Conservation (phyloP, 768 basidiomycete species). For the Mrakia gelida region DNA sequence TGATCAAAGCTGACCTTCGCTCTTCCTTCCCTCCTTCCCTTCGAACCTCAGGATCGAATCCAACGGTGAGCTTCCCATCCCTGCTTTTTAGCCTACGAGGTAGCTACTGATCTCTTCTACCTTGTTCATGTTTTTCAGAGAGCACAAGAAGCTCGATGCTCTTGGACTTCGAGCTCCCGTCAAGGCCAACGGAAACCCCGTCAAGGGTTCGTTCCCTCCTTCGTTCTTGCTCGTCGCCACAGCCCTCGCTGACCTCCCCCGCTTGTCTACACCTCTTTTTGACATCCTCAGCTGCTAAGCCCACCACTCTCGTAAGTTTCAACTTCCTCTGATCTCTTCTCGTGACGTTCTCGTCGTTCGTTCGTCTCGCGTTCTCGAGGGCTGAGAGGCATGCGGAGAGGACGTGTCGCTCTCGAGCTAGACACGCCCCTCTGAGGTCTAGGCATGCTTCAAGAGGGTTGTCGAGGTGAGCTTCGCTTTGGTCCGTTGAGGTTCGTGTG, state of each 20-base stretch:
- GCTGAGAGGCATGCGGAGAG: too few relatives aligned
- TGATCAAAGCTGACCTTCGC: not conserved
- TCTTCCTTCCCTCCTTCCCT: not conserved
- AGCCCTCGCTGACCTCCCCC: not conserved
- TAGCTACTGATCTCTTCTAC: not conserved
- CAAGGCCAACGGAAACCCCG: conserved; percentile 6
- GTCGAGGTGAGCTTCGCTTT: not conserved
- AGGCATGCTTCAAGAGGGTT: not conserved
- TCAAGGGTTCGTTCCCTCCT: conserved; percentile 4
- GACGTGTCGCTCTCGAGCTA: not conserved
- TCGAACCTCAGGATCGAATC: not conserved
- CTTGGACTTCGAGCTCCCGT: conserved; percentile 18
- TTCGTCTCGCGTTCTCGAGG: too few relatives aligned
- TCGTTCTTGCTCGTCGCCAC: not conserved
- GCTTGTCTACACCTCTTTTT: not conserved
- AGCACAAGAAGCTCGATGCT: conserved; percentile 8
- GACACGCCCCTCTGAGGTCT: not conserved
- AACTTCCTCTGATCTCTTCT: not conserved
- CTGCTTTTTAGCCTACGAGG: not conserved
- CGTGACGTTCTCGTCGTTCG: not conserved
- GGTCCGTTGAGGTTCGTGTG: not conserved
- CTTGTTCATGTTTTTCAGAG: not conserved
- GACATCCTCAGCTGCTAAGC: not conserved
- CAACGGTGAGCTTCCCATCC: not conserved
- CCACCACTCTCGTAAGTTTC: not conserved